Percentiles rank a stretch among this genome's conserved stretches.
Conservation (phyloP, 2,329 filamentous ascomycete genomes). For the Pseudogymnoascus sp. region DNA sequence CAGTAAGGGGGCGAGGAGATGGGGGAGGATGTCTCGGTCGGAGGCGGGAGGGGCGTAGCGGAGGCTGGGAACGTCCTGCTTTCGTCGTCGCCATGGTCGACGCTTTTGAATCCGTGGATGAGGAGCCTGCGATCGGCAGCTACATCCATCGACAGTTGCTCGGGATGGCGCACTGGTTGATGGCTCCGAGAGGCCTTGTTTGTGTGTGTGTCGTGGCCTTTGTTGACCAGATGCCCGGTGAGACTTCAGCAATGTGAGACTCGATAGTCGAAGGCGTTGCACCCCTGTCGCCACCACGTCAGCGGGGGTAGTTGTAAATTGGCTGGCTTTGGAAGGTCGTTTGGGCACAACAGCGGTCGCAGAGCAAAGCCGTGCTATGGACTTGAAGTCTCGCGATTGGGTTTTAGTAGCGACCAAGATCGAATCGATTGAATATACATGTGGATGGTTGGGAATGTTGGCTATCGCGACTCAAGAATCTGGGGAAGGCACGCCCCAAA, state of each 20-base stretch:
- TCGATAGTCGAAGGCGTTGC: not conserved
- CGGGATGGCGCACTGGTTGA: not conserved
- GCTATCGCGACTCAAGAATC: not conserved
- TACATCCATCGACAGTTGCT: not conserved
- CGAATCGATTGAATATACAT: not conserved
- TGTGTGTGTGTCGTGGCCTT: not conserved
- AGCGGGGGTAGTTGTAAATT: not conserved
- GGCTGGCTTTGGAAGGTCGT: not conserved
- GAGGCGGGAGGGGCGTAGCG: not conserved
- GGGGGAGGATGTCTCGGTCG: conserved; percentile 16
- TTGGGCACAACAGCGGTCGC: not conserved
- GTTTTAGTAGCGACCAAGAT: not conserved
- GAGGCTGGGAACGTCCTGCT: conserved; percentile 12
- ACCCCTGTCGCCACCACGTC: conserved; percentile 1
- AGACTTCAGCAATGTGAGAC: not conserved
- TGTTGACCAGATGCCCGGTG: not conserved
- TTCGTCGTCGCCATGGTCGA: conserved; percentile 10
- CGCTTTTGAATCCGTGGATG: conserved; percentile 8
- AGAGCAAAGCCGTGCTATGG: not conserved
- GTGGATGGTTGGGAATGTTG: not conserved
- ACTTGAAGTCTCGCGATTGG: not conserved
- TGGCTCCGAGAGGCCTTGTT: not conserved
- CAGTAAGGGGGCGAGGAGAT: conserved; percentile 34
- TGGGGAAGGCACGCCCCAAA: not conserved
- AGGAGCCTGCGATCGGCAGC: not conserved